Percentiles rank a stretch among this genome's conserved stretches.
Conservation (phyloP, 371 early-diverging fungal genomes). For the Apophysomyces trapeziformis region DNA sequence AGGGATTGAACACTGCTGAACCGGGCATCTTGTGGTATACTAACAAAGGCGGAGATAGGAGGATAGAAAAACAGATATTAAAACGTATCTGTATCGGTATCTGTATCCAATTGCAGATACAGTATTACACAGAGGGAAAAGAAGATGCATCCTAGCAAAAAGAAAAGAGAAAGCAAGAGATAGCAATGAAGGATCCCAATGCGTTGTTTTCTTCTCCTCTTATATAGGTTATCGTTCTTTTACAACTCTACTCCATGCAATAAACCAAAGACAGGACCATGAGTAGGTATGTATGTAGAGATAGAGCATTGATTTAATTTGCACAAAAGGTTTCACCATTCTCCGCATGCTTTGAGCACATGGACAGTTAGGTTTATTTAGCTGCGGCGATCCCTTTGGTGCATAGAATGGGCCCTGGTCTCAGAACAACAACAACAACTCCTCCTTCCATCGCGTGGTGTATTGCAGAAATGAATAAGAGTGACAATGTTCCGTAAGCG, state of each 20-base stretch:
- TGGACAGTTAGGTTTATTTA: background rate
- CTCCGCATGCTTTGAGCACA: constrained; percentile 9
- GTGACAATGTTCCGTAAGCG: background rate
- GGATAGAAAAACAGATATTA: no score
- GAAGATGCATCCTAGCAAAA: no score
- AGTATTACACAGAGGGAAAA: no score
- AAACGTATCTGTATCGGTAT: no score
- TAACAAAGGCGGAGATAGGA: no score
- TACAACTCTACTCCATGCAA: background rate
- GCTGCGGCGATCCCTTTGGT: constrained; percentile 3
- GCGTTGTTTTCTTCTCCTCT: no score
- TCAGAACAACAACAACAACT: background rate
- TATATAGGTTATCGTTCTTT: background rate
- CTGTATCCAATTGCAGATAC: no score
- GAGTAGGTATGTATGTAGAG: background rate
- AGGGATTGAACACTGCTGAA: no score
- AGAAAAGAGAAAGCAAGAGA: no score
- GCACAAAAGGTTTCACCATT: constrained; percentile 1
- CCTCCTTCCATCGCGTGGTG: background rate
- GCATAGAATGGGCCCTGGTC: constrained; percentile 1
- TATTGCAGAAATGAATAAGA: background rate
- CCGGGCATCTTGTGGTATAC: no score
- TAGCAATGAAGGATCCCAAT: no score
- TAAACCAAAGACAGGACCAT: background rate
- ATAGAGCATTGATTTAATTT: background rate